Evolutionary conservation across 257 asterid genomes (phyloP).

Genomic region (Nicotiana attenuata): DNA sequence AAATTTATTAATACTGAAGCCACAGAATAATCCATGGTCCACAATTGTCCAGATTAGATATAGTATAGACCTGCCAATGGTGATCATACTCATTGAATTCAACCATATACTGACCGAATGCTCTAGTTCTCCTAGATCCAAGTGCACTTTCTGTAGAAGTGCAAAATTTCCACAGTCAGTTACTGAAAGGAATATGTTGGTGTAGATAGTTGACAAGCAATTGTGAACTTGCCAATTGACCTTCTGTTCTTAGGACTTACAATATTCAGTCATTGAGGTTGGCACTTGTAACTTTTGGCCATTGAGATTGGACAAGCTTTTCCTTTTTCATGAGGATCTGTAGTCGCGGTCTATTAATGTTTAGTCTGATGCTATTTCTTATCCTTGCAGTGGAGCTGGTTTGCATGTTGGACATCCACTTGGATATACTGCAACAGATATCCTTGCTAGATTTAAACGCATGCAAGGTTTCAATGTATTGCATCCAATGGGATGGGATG

Average conservation of each 20-base stretch:
- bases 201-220: neutral
- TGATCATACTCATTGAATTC: neutral
- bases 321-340: constrained; percentile 4
- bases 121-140: neutral
- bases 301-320: neutral
- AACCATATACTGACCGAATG: neutral
- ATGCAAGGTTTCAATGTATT: constrained; percentile 97
- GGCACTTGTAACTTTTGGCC: neutral
- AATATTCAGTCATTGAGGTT: neutral
- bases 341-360: neutral
- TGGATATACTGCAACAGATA: constrained; percentile 97
- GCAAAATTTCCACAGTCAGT: neutral
- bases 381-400: constrained; percentile 89
- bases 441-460: constrained; percentile 87
- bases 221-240: neutral
- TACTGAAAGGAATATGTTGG: neutral
- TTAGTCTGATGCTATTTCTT: constrained; percentile 16
- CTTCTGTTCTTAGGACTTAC: neutral
- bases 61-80: neutral
- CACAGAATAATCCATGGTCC: neutral
- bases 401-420: constrained; percentile 99
- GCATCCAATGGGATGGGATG: constrained; percentile 99
- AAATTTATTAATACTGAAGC: neutral
- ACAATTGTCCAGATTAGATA: neutral
- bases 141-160: neutral